A percentile compares a stretch with the other conserved stretches of the same genome.
Conservation (phyloP, 2,329 filamentous ascomycete species). For the Xylariomycetidae sp. region DNA sequence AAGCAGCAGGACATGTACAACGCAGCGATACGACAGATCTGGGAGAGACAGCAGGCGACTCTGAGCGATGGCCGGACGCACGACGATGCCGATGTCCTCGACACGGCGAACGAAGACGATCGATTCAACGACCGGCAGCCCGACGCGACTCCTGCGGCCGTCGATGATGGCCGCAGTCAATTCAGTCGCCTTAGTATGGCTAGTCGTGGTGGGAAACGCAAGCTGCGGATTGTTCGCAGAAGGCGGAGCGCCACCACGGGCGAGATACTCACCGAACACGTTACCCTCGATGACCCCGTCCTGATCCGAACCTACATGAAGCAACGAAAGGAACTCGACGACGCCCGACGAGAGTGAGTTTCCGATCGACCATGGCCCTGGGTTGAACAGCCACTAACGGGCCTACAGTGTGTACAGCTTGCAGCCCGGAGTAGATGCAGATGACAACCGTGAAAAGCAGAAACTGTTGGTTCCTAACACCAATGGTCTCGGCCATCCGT, state of each 20-base stretch:
- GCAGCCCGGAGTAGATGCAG: constrained; percentile 43
- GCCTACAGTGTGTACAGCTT: constrained; percentile 40
- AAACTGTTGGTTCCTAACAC: constrained; percentile 25
- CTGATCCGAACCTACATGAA: constrained; percentile 88
- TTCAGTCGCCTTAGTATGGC: constrained; percentile 65
- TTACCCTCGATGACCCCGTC: constrained; percentile 68
- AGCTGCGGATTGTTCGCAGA: constrained; percentile 66
- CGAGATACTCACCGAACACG: constrained; percentile 52
- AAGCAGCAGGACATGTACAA: constrained; percentile 90
- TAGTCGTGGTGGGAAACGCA: constrained; percentile 62
- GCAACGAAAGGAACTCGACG: constrained; percentile 63
- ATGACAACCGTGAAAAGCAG: constrained; percentile 45
- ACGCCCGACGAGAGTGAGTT: too few relatives aligned
- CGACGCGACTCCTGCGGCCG: constrained; percentile 57
- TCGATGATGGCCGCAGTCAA: constrained; percentile 76
- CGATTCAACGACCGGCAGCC: constrained; percentile 68
- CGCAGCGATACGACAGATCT: constrained; percentile 84
- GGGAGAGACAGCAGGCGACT: constrained; percentile 78
- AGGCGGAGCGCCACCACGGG: constrained; percentile 55
- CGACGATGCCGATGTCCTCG: constrained; percentile 53
- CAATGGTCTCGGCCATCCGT: too few relatives aligned
- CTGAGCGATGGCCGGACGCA: constrained; percentile 67
- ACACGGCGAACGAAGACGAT: constrained; percentile 57
- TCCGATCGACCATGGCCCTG: too few relatives aligned
- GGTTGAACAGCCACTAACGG: background rate